Conservation (phyloP, 192 early-diverging fungal species). For the Coemansia nantahalensis region DNA sequence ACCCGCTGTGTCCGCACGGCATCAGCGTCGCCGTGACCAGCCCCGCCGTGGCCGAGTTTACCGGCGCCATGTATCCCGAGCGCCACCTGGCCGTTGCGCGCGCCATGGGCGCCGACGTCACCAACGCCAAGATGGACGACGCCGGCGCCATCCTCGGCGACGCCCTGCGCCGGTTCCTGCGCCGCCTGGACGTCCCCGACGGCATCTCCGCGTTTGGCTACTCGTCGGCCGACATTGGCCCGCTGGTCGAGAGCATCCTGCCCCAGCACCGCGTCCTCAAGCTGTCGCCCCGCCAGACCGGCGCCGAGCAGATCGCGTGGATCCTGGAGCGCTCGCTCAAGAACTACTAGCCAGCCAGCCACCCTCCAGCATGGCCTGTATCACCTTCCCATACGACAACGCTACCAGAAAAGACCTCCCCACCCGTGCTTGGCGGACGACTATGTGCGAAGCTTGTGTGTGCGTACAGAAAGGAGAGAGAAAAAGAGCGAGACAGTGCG, state of each 20-base stretch:
- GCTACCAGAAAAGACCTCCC: too few species aligned
- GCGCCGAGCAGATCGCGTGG: constrained; percentile 41
- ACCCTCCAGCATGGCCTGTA: too few species aligned
- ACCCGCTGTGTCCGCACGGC: constrained; percentile 71
- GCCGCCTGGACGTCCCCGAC: constrained; percentile 75
- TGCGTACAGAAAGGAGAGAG: too few species aligned
- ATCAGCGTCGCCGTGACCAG: constrained; percentile 89
- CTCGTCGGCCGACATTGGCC: constrained; percentile 62
- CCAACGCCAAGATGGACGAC: constrained; percentile 62
- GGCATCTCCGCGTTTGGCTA: constrained; percentile 80
- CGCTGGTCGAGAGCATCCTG: constrained; percentile 79
- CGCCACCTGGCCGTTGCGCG: constrained; percentile 81
- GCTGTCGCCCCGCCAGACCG: constrained; percentile 65
- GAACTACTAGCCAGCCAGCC: constrained; percentile 34
- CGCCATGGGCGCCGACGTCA: constrained; percentile 68
- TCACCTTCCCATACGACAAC: too few species aligned
- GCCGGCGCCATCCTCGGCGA: constrained; percentile 77
- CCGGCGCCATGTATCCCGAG: constrained; percentile 74
- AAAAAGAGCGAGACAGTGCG: too few species aligned
- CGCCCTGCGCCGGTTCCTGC: constrained; percentile 71
- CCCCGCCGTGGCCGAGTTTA: constrained; percentile 89
- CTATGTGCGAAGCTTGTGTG: too few species aligned
- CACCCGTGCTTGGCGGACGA: too few species aligned
- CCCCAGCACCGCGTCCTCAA: constrained; percentile 93
- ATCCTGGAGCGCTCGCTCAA: constrained; percentile 50